These are phyloP conservation scores for Eragrostis nindensis DNA, from an alignment of 176 grass and related monocot genomes.

Conservation along the genomic window DNA sequence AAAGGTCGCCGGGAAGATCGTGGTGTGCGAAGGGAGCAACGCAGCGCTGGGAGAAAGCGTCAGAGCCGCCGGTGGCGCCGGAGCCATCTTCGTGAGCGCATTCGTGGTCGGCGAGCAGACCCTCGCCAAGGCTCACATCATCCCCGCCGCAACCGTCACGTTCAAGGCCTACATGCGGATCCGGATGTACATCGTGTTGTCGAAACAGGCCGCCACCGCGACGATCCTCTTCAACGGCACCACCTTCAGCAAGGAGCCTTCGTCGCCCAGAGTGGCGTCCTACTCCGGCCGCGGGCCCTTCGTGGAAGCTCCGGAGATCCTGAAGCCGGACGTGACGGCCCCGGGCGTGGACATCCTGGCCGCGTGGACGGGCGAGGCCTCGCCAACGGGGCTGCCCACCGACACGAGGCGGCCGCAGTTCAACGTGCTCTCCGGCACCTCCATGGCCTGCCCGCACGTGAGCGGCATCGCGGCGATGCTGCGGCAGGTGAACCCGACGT, in stretches of 20 bases:
- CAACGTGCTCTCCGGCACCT: too few relatives aligned
- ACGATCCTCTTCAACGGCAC: slow-evolving; percentile 36
- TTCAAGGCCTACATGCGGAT: background rate
- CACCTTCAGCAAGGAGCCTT: background rate
- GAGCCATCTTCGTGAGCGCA: slow-evolving; percentile 31
- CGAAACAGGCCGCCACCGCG: background rate
- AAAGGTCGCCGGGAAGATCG: slow-evolving; percentile 35
- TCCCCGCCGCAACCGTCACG: slow-evolving; percentile 23
- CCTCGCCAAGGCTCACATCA: background rate
- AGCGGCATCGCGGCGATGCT: too few relatives aligned
- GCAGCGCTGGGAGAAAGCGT: slow-evolving; percentile 32
- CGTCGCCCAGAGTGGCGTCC: slow-evolving; percentile 40
- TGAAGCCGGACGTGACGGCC: slow-evolving; percentile 59
- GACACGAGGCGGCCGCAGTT: slow-evolving; percentile 39
- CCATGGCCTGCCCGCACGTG: too few relatives aligned
- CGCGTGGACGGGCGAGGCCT: slow-evolving; percentile 28
- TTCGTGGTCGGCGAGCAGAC: slow-evolving; percentile 18
- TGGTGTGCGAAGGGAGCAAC: slow-evolving; percentile 26
- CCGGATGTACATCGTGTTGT: background rate
- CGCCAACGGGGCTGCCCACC: slow-evolving; percentile 12
- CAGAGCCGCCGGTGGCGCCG: slow-evolving; percentile 41
- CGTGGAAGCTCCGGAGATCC: slow-evolving; percentile 27
- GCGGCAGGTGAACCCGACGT: background rate
- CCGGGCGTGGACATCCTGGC: slow-evolving; percentile 61
- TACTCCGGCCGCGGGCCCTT: slow-evolving; percentile 56